Conservation (phyloP, 768 basidiomycete genomes). For the Suillus subalutaceus region DNA sequence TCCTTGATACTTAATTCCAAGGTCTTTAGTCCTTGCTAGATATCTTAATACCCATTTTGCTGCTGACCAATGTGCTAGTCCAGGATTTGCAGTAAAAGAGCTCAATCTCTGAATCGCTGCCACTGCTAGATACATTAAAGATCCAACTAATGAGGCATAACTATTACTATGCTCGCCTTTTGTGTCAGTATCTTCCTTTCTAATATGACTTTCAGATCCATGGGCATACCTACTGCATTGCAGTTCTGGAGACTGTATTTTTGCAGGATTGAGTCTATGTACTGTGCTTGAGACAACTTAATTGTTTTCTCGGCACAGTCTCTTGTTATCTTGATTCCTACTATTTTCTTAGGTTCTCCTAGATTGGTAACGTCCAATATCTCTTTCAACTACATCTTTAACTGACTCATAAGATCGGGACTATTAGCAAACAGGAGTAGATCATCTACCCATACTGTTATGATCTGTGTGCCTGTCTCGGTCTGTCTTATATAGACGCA, state of each 20-base stretch:
- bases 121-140: conserved; percentile 25
- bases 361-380: conserved; percentile 25
- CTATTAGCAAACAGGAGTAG: conserved; percentile 21
- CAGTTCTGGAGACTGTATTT: background rate
- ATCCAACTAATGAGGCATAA: conserved; percentile 17
- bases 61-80: conserved; percentile 14
- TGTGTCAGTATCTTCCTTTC: background rate
- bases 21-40: conserved; percentile 4
- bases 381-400: conserved; percentile 14
- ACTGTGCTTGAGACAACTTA: background rate
- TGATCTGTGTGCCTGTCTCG: conserved; percentile 14
- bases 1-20: conserved; percentile 10
- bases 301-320: background rate
- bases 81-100: conserved; percentile 12
- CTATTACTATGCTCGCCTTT: background rate
- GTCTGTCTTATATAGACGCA: conserved; percentile 15
- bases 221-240: conserved; percentile 12
- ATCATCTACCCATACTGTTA: conserved; percentile 36
- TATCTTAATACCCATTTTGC: conserved; percentile 21
- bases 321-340: conserved; percentile 29
- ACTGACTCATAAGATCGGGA: background rate
- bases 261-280: conserved; percentile 12
- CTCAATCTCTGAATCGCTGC: conserved; percentile 13
- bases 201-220: background rate
- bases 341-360: conserved; percentile 24